Base-by-base conservation (phyloP, 2,329 filamentous ascomycete genomes). In the Botrytis pseudocinerea region DNA sequence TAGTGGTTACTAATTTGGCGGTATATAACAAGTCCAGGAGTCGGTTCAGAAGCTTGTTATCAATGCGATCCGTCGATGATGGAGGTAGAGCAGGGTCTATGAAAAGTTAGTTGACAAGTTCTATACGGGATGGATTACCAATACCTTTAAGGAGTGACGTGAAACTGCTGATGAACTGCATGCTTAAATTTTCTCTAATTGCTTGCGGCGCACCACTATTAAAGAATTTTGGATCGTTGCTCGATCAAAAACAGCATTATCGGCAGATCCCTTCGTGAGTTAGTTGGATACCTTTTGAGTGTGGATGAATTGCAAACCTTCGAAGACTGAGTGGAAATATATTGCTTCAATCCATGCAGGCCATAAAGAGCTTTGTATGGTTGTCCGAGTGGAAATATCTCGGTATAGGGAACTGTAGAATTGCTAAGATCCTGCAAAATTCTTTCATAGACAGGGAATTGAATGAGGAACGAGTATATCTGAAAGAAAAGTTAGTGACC, bases 341-440 rank as follows among this genome's bases (percentile, higher is more conserved):
- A 91, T 71, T 89, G 86, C 35, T 85, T 83, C 57, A 97, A 84
- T 0, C 90, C 88, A 78, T 91, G 87, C 1, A 94, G 82, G 4
- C 91, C 91, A 80, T 95, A 97, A 0, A 94, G 85, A 2, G 90
- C 89, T 77, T 91, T 92, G 84, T 90, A 94, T 2, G 91, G 91
- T 73, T 92, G 89, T 0, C 87, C 86, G 1, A 88, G 81, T 10
- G 92, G 91, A 74, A 96, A 94, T 1, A 94, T 83, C 18, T 91
- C 86, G 18, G 83, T 82, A 74, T 90, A 87, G 0, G 86, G 84
- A n/a, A 84, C 85, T 1, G 82, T 80, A 2, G 85, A 82, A 14
- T 86, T 85, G 69, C 88, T 86, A 69, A 96, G 87, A 40, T 87
- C 84, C 40, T 86, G 84, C 38, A 92, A 81, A 48, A 93, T 85